Base-by-base conservation (phyloP, 352 stramenopile genomes). In the Globisporangium paroecandrum region DNA sequence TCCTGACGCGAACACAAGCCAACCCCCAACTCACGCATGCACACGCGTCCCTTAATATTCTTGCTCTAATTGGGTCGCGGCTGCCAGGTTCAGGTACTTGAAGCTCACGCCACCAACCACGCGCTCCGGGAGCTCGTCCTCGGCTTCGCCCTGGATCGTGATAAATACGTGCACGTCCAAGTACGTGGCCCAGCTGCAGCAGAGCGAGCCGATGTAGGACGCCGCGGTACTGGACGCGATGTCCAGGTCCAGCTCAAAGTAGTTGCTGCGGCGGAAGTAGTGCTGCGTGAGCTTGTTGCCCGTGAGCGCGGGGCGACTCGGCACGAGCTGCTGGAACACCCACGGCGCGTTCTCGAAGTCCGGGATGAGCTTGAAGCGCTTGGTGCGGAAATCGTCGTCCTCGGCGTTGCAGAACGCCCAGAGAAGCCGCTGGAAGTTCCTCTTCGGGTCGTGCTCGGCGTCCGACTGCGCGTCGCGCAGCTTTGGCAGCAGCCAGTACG, bases 281-380 rank as follows among this genome's bases (percentile, higher is more conserved):
- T 78, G 80, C 76, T 96, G 89, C 64, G 79, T 95, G 46, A 97
- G 82, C 68, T 96, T 96, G 41, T 83, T 88, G 41, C 90, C 90
- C 47, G 93, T 83, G 62, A 97, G 71, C 24, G 88, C 89, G 0
- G 90, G 90, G 41, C 94, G 90, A 58, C 86, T 94, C 41, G 87
- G 87, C 57, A 97, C 89, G 25, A 92, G 70, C 34, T 79, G 72
- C 59, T 91, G 87, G 38, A 97, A 77, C 53, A 97, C 75, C 83
- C 87, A 97, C 49, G 89, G 84, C 18, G 83, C 91, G 24, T 95
- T 86, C 20, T 87, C 75, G 43, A 97, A 79, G 64, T 83, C 86
- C n/a, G 91, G 91, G 58, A 97, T 93, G 32, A 97, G 71, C 77
- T 97, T 97, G 66, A 97, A 94, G 58, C 89, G 81, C n/a, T 76